Evolutionary conservation across 805 yeast genomes (phyloP), one percentile per base, ranked within the genome.

Genomic region (Blastobotrys robertii): DNA sequence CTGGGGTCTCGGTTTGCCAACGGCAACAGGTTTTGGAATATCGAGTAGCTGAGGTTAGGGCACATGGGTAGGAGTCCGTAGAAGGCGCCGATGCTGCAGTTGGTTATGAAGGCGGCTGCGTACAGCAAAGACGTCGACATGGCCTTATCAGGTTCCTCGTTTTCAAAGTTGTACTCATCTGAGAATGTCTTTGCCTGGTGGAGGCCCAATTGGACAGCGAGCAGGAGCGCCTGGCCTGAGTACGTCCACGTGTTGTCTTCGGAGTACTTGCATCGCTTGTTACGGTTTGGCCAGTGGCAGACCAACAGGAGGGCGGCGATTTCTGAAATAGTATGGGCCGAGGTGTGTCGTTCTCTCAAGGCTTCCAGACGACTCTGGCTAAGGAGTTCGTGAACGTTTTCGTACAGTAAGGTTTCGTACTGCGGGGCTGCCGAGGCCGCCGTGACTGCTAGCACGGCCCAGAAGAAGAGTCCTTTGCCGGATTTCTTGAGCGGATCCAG

Each of bases 391-490:
- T 19, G 37, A 4, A 33, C 30, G 22, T 45, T 39, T 7, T 13
- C 30, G n/a, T 16, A n/a, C 15, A 45, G 31, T 11, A n/a, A 10
- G 3, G 12, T 34, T 2, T 39, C 9, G n/a, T 38, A 30, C 33
- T 45, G 43, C 10, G 42, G 44, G 7, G 28, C 38, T 2, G n/a
- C 29, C 3, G 15, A 15, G 4, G 47, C 34, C 11, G 42, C 12
- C 8, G 44, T 25, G 8, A 44, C 42, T 8, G 37, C 14, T 19
- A 43, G 41, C 14, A 46, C 40, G 10, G 49, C 43, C 49, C 49
- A 46, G 19, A 43, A 40, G 12, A 44, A 12, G 4, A 41, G 11
- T 14, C 37, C 25, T 15, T 19, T 15, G 13, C 38, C 41, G 3
- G 34, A 10, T 11, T 43, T 39, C 11, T 10, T 8, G n/a, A 40